Evolutionary conservation across 2,329 filamentous ascomycete species (phyloP).

Genomic region (Talaromyces sp.): DNA sequence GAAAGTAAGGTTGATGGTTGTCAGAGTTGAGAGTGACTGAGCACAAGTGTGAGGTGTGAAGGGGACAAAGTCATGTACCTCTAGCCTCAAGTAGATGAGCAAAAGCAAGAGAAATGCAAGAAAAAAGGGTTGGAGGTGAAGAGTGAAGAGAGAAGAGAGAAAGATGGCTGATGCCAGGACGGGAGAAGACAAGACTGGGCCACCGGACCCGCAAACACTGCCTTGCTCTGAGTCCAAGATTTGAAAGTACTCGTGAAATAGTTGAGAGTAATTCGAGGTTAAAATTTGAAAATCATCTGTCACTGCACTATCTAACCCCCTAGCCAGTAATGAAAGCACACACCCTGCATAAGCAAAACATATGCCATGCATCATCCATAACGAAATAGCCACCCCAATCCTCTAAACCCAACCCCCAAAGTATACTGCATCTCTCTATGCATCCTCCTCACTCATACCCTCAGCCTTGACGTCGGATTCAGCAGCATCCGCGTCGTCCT

Average conservation of each 20-base stretch:
- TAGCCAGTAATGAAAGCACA: not conserved
- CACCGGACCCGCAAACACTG: not conserved
- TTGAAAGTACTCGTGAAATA: not conserved
- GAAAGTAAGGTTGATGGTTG: not conserved
- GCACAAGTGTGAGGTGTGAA: not conserved
- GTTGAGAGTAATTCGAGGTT: not conserved
- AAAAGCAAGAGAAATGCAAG: not conserved
- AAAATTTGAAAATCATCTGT: not conserved
- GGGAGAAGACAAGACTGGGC: not conserved
- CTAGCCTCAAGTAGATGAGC: not conserved
- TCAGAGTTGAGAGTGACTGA: not conserved
- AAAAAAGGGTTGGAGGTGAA: not conserved
- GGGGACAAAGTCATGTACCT: not conserved
- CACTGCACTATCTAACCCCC: not conserved
- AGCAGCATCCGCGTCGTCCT: not conserved
- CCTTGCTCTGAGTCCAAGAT: not conserved
- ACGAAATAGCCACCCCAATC: not conserved
- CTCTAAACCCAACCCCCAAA: not conserved
- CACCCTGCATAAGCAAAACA: too few relatives aligned
- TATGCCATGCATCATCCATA: not conserved
- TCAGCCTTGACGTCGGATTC: not conserved
- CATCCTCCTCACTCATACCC: not conserved
- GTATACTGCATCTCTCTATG: not conserved
- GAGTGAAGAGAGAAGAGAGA: too few relatives aligned
- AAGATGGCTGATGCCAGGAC: not conserved